These are phyloP conservation scores for Suillus subalutaceus DNA, from an alignment of 768 basidiomycete species.

Conservation along the genomic window DNA sequence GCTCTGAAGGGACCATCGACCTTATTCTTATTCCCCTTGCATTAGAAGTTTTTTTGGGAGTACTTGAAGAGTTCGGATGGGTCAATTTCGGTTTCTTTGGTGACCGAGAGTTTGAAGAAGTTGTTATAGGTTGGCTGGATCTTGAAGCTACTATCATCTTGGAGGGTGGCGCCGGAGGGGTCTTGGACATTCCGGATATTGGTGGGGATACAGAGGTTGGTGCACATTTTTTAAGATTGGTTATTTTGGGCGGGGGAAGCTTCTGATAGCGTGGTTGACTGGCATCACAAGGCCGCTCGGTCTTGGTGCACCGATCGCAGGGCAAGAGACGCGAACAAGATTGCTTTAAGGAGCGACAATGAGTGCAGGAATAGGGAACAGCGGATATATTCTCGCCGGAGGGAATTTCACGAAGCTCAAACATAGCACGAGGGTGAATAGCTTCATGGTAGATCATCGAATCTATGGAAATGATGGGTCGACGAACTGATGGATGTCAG, in stretches of 20 bases:
- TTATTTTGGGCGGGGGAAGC: slow-evolving; percentile 27
- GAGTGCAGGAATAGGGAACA: slow-evolving; percentile 23
- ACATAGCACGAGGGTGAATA: slow-evolving; percentile 27
- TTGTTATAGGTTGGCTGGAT: neutral
- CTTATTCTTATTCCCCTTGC: neutral
- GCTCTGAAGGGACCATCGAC: neutral
- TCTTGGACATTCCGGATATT: neutral
- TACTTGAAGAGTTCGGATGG: neutral
- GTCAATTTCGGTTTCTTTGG: neutral
- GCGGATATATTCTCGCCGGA: slow-evolving; percentile 22
- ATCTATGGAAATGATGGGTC: slow-evolving; percentile 24
- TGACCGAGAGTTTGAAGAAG: neutral
- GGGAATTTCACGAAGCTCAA: slow-evolving; percentile 25
- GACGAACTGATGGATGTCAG: slow-evolving; percentile 31
- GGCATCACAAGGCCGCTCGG: slow-evolving; percentile 9
- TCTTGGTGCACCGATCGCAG: slow-evolving; percentile 27
- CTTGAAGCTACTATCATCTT: neutral
- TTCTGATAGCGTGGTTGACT: slow-evolving; percentile 19
- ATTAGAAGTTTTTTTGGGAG: neutral
- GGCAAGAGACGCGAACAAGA: slow-evolving; percentile 32
- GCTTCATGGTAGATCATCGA: slow-evolving; percentile 21
- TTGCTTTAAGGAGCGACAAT: slow-evolving; percentile 15
- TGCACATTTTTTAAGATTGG: slow-evolving; percentile 5
- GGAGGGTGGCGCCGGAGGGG: neutral
- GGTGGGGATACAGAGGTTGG: neutral